phyloP scores from a whole-genome alignment of 441 rosid genomes.

The Macaranga tanarius region DNA sequence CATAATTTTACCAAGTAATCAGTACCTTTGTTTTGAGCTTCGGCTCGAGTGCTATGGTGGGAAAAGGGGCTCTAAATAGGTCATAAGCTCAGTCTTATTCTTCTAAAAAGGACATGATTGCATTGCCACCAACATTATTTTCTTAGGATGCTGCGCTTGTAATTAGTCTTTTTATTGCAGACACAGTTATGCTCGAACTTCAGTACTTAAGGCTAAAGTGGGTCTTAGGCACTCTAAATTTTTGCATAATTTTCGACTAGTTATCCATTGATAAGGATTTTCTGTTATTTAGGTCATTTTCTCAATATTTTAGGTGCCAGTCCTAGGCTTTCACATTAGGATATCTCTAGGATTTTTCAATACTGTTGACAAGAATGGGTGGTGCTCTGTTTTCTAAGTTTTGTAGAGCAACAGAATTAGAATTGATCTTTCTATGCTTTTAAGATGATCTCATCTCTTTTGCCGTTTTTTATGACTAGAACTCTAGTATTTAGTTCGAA shows the following conservation, averaged over 20 bases:
- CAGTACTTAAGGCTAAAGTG: not conserved
- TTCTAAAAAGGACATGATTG: not conserved
- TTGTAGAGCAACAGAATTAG: not conserved
- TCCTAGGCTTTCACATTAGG: not conserved
- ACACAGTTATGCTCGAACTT: not conserved
- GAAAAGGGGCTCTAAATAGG: not conserved
- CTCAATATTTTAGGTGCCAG: slow-evolving; percentile 1
- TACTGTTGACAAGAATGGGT: not conserved
- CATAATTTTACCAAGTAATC: not conserved
- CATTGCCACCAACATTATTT: not conserved
- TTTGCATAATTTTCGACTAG: not conserved
- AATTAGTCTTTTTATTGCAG: not conserved
- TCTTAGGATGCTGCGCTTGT: not conserved
- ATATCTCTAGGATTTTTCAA: not conserved
- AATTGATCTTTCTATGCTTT: not conserved
- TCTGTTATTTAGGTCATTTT: not conserved
- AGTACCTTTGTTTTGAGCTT: not conserved
- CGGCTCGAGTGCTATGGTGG: not conserved
- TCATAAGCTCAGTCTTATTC: not conserved
- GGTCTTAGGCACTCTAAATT: not conserved
- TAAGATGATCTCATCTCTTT: not conserved
- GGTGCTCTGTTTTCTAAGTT: not conserved
- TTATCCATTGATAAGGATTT: not conserved
- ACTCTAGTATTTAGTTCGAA: not conserved
- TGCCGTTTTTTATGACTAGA: not conserved